Conservation (phyloP, 2,329 filamentous ascomycete species). For the Botrytis hyacinthi region DNA sequence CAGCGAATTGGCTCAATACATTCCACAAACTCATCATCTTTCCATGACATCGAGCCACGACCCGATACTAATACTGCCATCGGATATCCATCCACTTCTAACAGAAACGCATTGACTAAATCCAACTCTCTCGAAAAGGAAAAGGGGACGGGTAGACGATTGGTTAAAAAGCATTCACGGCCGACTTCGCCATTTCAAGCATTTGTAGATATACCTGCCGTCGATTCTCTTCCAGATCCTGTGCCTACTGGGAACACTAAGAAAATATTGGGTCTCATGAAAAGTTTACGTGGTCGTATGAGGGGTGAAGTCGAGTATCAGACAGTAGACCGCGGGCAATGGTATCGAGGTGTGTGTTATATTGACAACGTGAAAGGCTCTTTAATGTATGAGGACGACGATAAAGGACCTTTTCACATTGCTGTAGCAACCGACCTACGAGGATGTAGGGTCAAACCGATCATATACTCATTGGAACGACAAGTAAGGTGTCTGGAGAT, state of each 20-base stretch:
- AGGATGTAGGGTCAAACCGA: slow-evolving; percentile 66
- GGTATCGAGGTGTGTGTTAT: slow-evolving; percentile 71
- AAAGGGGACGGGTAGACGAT: slow-evolving; percentile 42
- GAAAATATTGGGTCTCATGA: slow-evolving; percentile 73
- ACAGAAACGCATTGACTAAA: slow-evolving; percentile 36
- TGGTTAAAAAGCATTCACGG: slow-evolving; percentile 55
- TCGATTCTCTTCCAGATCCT: slow-evolving; percentile 59
- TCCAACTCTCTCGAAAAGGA: slow-evolving; percentile 43
- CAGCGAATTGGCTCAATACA: slow-evolving; percentile 70
- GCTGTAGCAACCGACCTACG: slow-evolving; percentile 71
- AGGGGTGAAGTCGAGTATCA: slow-evolving; percentile 74
- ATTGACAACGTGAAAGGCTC: slow-evolving; percentile 75
- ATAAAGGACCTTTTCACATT: slow-evolving; percentile 61
- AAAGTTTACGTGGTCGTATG: slow-evolving; percentile 74
- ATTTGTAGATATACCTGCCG: slow-evolving; percentile 52
- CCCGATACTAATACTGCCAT: slow-evolving; percentile 44
- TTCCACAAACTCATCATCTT: slow-evolving; percentile 56
- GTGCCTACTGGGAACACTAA: slow-evolving; percentile 66
- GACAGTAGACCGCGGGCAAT: slow-evolving; percentile 57
- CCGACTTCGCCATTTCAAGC: slow-evolving; percentile 51
- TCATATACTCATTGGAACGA: slow-evolving; percentile 45
- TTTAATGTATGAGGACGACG: slow-evolving; percentile 71
- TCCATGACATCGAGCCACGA: slow-evolving; percentile 47
- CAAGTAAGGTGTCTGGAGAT: slow-evolving; percentile 54
- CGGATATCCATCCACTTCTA: slow-evolving; percentile 37